phyloP scores from a whole-genome alignment of 2,329 filamentous ascomycete species.

The Trichoderma harzianum region DNA sequence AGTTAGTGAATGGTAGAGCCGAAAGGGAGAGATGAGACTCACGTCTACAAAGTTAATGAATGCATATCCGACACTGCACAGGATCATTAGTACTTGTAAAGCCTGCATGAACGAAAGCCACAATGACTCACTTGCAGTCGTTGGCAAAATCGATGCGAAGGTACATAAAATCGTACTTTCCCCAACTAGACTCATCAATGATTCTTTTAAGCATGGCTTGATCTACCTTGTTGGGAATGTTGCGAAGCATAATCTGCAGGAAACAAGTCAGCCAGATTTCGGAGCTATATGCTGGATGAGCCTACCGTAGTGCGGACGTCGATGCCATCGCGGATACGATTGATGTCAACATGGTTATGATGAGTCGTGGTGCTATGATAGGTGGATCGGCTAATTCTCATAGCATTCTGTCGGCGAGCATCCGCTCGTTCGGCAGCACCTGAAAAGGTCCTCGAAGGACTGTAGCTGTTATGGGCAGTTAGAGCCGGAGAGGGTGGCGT shows the following conservation, averaged over 20 bases:
- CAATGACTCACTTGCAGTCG: conserved; percentile 70
- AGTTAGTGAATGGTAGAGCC: background rate
- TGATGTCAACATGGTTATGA: conserved; percentile 61
- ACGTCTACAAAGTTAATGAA: conserved; percentile 93
- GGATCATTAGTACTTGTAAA: background rate
- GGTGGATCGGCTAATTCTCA: conserved; percentile 44
- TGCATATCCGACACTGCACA: conserved; percentile 80
- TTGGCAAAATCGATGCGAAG: conserved; percentile 84
- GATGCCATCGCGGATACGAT: conserved; percentile 59
- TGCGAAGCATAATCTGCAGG: conserved; percentile 81
- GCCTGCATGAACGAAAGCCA: too few species aligned
- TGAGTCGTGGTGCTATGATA: conserved; percentile 48
- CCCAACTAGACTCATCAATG: conserved; percentile 73
- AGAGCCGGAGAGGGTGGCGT: conserved; percentile 34
- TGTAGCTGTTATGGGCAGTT: conserved; percentile 37
- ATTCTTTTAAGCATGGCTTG: conserved; percentile 73
- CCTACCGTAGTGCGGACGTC: conserved; percentile 74
- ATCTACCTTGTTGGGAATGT: conserved; percentile 88
- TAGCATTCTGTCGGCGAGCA: conserved; percentile 48
- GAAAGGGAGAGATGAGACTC: conserved; percentile 34
- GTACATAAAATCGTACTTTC: conserved; percentile 93
- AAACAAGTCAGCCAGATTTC: conserved; percentile 16
- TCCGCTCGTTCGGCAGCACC: conserved; percentile 36
- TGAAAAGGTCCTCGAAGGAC: conserved; percentile 38
- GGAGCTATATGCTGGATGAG: conserved; percentile 12